Evolutionary conservation across 176 grass and related monocot species (phyloP).

Genomic region (Lolium multiflorum): DNA sequence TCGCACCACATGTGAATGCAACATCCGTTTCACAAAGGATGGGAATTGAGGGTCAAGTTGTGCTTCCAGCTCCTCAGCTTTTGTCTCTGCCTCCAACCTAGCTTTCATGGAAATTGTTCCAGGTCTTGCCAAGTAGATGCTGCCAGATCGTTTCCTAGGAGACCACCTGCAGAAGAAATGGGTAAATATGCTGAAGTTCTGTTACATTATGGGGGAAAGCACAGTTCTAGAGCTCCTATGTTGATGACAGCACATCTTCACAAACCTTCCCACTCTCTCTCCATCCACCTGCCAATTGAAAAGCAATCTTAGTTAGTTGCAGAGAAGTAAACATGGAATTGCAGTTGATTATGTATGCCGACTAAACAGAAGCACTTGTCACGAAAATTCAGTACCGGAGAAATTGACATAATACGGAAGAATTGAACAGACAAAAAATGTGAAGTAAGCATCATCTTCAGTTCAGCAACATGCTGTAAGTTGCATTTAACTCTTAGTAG

Average conservation of each 20-base stretch:
- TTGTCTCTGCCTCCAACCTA: constrained; percentile 61
- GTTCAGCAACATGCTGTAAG: not conserved
- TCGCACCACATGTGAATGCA: constrained; percentile 76
- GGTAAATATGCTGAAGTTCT: constrained; percentile 6
- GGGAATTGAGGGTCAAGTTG: constrained; percentile 58
- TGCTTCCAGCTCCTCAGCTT: constrained; percentile 75
- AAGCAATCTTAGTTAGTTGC: not conserved
- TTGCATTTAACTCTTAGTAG: not conserved
- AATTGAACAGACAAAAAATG: not conserved
- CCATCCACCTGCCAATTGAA: constrained; percentile 49
- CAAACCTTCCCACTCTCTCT: constrained; percentile 59
- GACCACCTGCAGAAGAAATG: constrained; percentile 42
- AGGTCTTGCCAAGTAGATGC: constrained; percentile 53
- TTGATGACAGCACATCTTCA: constrained; percentile 22
- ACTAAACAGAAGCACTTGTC: not conserved
- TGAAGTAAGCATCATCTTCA: not conserved
- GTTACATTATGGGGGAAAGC: constrained; percentile 21
- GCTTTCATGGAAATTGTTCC: constrained; percentile 62
- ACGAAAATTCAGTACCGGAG: not conserved
- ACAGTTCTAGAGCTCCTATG: constrained; percentile 1
- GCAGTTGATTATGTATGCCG: not conserved
- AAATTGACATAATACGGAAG: not conserved
- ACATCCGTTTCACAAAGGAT: constrained; percentile 77
- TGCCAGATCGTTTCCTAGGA: constrained; percentile 53
- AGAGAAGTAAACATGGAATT: constrained; percentile 14